These are phyloP conservation scores for Hortaea werneckii DNA, from an alignment of 2,329 filamentous ascomycete species.

Conservation along the genomic window DNA sequence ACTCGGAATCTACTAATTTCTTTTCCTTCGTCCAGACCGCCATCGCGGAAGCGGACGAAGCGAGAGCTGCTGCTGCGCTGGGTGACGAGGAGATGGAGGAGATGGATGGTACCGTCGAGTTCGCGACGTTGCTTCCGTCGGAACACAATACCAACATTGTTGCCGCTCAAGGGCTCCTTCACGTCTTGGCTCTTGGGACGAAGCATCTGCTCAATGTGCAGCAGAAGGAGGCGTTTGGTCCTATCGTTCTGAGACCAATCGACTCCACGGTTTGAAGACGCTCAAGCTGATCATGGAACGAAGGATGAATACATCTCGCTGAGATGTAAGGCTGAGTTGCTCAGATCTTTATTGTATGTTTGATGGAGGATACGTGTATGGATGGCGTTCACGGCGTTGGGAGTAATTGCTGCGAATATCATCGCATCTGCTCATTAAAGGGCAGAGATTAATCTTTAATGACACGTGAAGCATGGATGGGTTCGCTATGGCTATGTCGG, in stretches of 20 bases:
- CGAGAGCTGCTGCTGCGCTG: conserved; percentile 11
- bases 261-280: no score
- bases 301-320: no score
- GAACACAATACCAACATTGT: conserved; percentile 45
- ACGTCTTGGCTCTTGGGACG: conserved; percentile 56
- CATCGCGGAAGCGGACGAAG: conserved; percentile 25
- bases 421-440: no score
- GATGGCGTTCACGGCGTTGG: no score
- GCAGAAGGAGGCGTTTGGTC: conserved; percentile 42
- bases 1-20: conserved; percentile 53
- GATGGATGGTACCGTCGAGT: conserved; percentile 41
- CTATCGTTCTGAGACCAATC: conserved; percentile 14
- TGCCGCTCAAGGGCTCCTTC: conserved; percentile 66
- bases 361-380: no score
- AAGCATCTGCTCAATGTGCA: conserved; percentile 36
- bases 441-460: no score
- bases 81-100: conserved; percentile 22
- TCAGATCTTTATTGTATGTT: no score
- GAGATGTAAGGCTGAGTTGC: no score
- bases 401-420: no score
- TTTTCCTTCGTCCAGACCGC: conserved; percentile 46
- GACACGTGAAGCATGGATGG: no score
- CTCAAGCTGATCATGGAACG: no score
- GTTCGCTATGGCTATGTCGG: no score
- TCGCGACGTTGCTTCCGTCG: conserved; percentile 59